Conservation (phyloP, 2,329 filamentous ascomycete genomes). For the Tolypocladium capitatum region DNA sequence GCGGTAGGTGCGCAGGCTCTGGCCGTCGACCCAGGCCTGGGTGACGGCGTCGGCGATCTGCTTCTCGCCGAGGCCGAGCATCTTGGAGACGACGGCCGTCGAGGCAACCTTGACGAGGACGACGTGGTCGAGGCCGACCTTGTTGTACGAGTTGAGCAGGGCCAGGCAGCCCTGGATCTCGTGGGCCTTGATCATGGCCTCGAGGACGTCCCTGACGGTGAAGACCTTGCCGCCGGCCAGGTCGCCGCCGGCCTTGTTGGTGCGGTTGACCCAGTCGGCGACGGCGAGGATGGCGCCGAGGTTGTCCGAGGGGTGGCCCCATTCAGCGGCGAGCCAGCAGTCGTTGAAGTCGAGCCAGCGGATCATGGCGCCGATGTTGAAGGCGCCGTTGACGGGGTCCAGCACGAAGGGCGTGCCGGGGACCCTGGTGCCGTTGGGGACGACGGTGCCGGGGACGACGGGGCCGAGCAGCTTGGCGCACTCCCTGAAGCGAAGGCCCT, state of each 20-base stretch:
- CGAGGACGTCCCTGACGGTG: conserved; percentile 79
- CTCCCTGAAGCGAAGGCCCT: conserved; percentile 89
- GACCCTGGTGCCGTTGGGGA: conserved; percentile 84
- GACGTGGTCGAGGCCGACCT: conserved; percentile 94
- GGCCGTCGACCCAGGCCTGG: conserved; percentile 95
- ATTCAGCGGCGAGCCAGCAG: conserved; percentile 98
- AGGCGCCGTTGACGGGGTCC: conserved; percentile 88
- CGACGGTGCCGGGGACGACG: conserved; percentile 75
- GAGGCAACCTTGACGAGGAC: conserved; percentile 96
- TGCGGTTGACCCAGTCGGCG: conserved; percentile 93
- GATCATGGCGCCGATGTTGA: conserved; percentile 99
- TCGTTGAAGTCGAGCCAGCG: conserved; percentile 99
- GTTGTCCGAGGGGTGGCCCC: conserved; percentile 98
- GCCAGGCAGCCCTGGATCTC: conserved; percentile 97
- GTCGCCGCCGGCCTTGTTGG: conserved; percentile 63
- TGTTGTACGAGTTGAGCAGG: conserved; percentile 97
- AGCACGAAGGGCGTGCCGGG: conserved; percentile 88
- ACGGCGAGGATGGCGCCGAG: conserved; percentile 91
- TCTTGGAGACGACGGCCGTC: conserved; percentile 84
- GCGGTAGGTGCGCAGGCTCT: conserved; percentile 90
- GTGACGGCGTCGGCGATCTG: conserved; percentile 93
- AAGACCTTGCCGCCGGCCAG: conserved; percentile 79
- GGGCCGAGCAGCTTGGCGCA: conserved; percentile 92
- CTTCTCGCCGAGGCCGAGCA: conserved; percentile 78
- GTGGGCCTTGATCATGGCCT: conserved; percentile 98